Conservation (phyloP, 345 rosid species). For the Citrus mangshanensis region DNA sequence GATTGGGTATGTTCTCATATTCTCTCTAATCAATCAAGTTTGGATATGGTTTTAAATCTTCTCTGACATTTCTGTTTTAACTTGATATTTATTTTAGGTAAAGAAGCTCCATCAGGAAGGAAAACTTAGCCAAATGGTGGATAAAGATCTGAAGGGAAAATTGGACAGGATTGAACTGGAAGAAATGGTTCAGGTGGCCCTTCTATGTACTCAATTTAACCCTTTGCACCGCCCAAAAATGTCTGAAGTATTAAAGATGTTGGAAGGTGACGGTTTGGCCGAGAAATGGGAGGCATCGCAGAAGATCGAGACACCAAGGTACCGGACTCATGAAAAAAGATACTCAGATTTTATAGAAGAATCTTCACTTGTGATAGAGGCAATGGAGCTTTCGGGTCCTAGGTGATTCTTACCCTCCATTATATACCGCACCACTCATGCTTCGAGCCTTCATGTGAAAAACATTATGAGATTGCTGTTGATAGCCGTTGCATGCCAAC, state of each 20-base stretch:
- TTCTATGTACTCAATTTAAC: conserved; percentile 73
- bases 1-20: conserved; percentile 62
- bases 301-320: conserved; percentile 51
- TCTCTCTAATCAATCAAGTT: neutral
- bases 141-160: conserved; percentile 63
- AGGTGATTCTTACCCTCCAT: conserved; percentile 33
- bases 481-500: conserved; percentile 28
- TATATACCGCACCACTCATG: neutral
- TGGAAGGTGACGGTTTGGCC: conserved; percentile 81
- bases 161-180: conserved; percentile 69
- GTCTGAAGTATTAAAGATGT: conserved; percentile 74
- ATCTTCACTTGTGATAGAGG: conserved; percentile 86
- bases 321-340: conserved; percentile 39
- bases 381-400: conserved; percentile 98
- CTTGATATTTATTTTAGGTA: conserved; percentile 43
- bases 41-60: neutral
- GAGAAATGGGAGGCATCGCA: conserved; percentile 82
- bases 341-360: conserved; percentile 87
- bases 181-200: conserved; percentile 77
- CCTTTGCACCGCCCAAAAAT: conserved; percentile 73
- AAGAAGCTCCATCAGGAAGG: conserved; percentile 88
- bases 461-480: conserved; percentile 19
- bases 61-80: neutral
- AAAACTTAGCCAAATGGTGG: conserved; percentile 65
- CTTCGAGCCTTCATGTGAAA: conserved; percentile 8